These are phyloP conservation scores for Inga oerstediana DNA, from an alignment of 306 rosid genomes.

Conservation along the genomic window DNA sequence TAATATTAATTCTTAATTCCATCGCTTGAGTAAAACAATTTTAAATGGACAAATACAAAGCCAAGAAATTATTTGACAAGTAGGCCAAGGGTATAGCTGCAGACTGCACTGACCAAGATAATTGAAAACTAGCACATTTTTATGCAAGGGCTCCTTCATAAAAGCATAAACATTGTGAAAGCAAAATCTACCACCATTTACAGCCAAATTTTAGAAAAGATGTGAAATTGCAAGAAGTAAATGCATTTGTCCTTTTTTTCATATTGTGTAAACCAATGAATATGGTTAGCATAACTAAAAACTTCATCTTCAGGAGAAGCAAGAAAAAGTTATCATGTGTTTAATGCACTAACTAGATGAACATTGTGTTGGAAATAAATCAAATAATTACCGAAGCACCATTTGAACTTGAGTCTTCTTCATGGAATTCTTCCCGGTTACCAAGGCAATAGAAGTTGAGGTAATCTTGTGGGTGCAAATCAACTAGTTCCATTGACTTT, in stretches of 20 bases:
- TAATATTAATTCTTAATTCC: not conserved
- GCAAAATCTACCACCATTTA: not conserved
- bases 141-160: constrained; percentile 11
- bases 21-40: not conserved
- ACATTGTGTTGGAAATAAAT: not conserved
- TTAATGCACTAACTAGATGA: constrained; percentile 17
- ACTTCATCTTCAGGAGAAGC: constrained; percentile 26
- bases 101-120: not conserved
- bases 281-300: constrained; percentile 17
- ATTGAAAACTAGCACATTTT: not conserved
- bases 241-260: constrained; percentile 10
- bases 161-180: not conserved
- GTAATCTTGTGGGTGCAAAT: constrained; percentile 66
- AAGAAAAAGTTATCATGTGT: constrained; percentile 16
- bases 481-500: constrained; percentile 47
- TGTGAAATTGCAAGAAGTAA: not conserved
- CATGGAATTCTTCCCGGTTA: constrained; percentile 63
- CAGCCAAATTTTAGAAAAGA: not conserved
- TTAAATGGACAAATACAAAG: not conserved
- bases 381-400: constrained; percentile 55
- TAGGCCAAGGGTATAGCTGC: not conserved
- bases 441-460: constrained; percentile 98
- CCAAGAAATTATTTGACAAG: constrained; percentile 5
- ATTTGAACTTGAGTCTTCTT: constrained; percentile 40
- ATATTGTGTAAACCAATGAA: not conserved